Base-by-base conservation (phyloP, 148 eudicot genomes). In the Fagopyrum tataricum region DNA sequence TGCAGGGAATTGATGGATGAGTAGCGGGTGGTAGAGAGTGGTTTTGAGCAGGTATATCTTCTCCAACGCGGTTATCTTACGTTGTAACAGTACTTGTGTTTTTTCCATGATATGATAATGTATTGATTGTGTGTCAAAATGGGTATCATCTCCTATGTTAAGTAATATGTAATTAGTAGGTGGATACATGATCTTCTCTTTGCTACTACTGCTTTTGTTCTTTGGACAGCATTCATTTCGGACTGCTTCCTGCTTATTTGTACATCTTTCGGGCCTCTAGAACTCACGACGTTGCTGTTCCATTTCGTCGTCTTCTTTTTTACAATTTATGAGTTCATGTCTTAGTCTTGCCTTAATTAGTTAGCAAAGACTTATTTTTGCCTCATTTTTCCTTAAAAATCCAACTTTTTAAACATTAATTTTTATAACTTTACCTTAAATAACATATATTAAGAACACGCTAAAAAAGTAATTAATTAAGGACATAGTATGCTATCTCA, bases 111-210 rank as follows among this genome's bases (percentile, higher is more conserved):
- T 59, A 2, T 11, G 4, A 59, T 59, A 37, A 59, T 59, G 66
- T 6, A 51, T 51, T 17, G 56, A 51, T 51, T 51, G 56, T 17
- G 18, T 14, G 56, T 51, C 18, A 13, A 14, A 14, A 51, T 51
- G 18, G n/a, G 56, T 51, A 47, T 51, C 56, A 51, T 20, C 18
- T 51, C 56, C 56, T 51, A 14, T 51, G 4, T 20, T 6, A 6
- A 51, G 56, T 24, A 59, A 23, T 23, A 3, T 59, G 66, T 59
- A 59, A 59, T 59, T 59, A 59, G 66, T 59, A 59, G 66, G 66
- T 24, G 66, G 66, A 59, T 59, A 4, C 66, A 59, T 59, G 66
- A 59, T 15, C 66, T 24, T 59, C 31, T 37, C 64, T n/a, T 58
- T 31, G 64, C 23, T 9, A 5, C 40, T 59, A 24, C 66, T 59